Percentiles rank a stretch among this genome's conserved stretches.
These are phyloP conservation scores for Epichloe brachyelytri DNA, from an alignment of 2,329 filamentous ascomycete genomes.

Conservation along the genomic window DNA sequence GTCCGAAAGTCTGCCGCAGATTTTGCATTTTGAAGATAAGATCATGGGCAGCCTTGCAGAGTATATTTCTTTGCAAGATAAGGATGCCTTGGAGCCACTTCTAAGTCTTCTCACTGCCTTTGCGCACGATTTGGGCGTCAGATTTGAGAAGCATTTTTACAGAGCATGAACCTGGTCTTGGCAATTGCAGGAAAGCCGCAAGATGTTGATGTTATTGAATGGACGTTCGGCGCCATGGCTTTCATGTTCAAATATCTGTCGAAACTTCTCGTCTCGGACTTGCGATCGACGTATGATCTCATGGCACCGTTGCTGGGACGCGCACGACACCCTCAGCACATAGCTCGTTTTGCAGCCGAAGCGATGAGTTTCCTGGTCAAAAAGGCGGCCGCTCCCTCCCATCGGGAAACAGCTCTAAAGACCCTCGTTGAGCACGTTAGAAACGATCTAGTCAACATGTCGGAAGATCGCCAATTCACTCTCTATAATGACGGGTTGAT, in stretches of 20 bases:
- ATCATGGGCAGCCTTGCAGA: constrained; percentile 68
- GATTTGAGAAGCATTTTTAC: constrained; percentile 77
- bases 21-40: constrained; percentile 77
- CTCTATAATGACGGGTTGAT: constrained; percentile 81
- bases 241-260: constrained; percentile 98
- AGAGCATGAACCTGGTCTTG: constrained; percentile 61
- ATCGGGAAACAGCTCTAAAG: constrained; percentile 59
- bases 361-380: constrained; percentile 87
- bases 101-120: constrained; percentile 83
- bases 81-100: constrained; percentile 71
- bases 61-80: constrained; percentile 67
- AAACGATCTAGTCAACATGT: constrained; percentile 46
- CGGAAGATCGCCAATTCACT: constrained; percentile 42
- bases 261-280: constrained; percentile 69
- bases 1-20: constrained; percentile 81
- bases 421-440: constrained; percentile 61
- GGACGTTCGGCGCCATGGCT: constrained; percentile 87
- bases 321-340: constrained; percentile 68
- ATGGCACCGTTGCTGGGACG: constrained; percentile 78
- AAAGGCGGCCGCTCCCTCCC: constrained; percentile 69
- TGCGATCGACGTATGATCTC: constrained; percentile 72
- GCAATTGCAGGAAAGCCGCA: constrained; percentile 65
- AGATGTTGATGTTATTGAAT: constrained; percentile 85
- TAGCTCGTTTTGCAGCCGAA: constrained; percentile 86
- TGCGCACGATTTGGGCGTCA: constrained; percentile 78